Percentiles rank a stretch among this genome's conserved stretches.
Conservation (phyloP, 2,329 filamentous ascomycete species). For the Beauveria bassiana region DNA sequence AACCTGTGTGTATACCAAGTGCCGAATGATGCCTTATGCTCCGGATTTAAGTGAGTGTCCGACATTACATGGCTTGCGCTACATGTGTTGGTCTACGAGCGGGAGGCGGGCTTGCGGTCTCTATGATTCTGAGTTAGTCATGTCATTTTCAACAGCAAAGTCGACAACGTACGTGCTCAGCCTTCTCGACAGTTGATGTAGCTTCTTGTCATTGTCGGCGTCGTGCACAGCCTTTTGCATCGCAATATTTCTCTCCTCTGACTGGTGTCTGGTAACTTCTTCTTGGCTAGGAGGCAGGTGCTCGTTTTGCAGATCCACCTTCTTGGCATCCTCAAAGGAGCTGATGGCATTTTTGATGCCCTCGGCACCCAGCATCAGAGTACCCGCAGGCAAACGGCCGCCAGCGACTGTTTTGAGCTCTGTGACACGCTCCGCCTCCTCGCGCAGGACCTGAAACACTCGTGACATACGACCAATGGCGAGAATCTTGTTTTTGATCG, state of each 20-base stretch:
- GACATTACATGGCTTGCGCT: background rate
- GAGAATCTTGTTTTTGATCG: constrained; percentile 99
- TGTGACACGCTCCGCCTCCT: constrained; percentile 93
- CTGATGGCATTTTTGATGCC: constrained; percentile 98
- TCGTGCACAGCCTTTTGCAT: constrained; percentile 80
- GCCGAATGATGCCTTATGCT: background rate
- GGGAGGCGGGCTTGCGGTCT: constrained; percentile 6
- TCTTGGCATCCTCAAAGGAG: constrained; percentile 92
- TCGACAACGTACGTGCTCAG: constrained; percentile 79
- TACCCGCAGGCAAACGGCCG: constrained; percentile 85
- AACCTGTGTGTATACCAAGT: background rate
- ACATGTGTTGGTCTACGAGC: background rate
- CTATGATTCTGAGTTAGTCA: background rate
- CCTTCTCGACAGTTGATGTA: constrained; percentile 80
- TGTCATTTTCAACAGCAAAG: background rate
- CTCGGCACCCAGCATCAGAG: constrained; percentile 94
- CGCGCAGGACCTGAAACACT: constrained; percentile 95
- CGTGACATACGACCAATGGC: constrained; percentile 93
- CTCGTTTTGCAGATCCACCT: constrained; percentile 96
- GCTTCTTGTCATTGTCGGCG: constrained; percentile 82
- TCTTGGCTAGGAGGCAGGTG: constrained; percentile 85
- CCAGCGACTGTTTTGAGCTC: constrained; percentile 96
- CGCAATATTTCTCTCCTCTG: constrained; percentile 73
- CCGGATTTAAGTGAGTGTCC: background rate
- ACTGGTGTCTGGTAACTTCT: constrained; percentile 76